Base-by-base conservation (phyloP, 495 filamentous ascomycete genomes). In the Daldinia concentrica region DNA sequence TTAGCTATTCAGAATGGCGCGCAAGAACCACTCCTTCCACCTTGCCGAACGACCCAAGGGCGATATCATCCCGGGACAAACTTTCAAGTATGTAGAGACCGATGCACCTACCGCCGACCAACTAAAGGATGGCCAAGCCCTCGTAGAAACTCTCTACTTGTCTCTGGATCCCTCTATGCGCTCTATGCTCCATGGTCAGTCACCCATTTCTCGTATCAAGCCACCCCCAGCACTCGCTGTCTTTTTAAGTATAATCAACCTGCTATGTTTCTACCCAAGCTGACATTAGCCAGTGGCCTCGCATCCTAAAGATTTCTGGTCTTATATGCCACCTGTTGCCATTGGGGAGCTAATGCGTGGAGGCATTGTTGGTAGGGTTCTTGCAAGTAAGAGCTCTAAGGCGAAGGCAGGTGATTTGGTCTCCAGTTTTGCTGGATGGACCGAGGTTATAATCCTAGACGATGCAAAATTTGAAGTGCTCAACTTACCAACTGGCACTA, bases 121-220 rank as follows among this genome's bases (percentile, higher is more conserved):
- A 32, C 81, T 86, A 6, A 78, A 83, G 27, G 76, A 85, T 73
- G 84, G 87, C 68, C 83, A 90, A 64, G 74, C 90, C 51, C 84
- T 92, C 29, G 79, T 91, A 12, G 86, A 90, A 62, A 81, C 81
- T 2, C 80, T 88, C 59, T 91, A 90, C 78, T 79, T 92, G 71
- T 90, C 87, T 12, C 85, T 91, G 68, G 90, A 95, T 79, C 91
- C 92, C 0, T 90, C 91, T n/a, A 92, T 93, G 88, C 85, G 92
- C 64, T 87, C 88, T 68, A 93, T 91, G 92, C 84, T 95, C 0
- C 74, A 80, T 32, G 82, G 81, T 83, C 32, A 43, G 72, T 66
- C 37, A 15, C 50, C 43, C 24, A 1, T 4, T 24, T 15, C 24
- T 11, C 19, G 14, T 24, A 24, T 12, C 8, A 45, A 8, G 2